These are phyloP conservation scores for Roridomyces roridus DNA, from an alignment of 768 basidiomycete genomes.

Conservation along the genomic window DNA sequence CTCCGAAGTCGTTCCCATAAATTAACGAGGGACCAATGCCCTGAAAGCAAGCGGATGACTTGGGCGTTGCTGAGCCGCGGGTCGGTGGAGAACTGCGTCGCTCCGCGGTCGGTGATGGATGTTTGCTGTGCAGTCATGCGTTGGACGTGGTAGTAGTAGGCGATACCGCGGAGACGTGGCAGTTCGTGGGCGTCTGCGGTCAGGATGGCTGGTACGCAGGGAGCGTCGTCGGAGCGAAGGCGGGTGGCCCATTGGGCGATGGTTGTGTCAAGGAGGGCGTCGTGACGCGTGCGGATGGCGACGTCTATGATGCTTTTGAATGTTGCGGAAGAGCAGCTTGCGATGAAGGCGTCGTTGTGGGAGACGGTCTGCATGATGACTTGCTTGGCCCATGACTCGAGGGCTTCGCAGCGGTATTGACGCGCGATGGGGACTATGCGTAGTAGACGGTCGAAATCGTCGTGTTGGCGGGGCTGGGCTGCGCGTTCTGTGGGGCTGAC, in stretches of 20 bases:
- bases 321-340: conserved; percentile 41
- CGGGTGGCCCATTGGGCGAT: conserved; percentile 38
- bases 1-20: conserved; percentile 43
- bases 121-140: conserved; percentile 39
- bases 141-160: conserved; percentile 46
- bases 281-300: conserved; percentile 28
- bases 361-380: conserved; percentile 38
- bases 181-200: conserved; percentile 40
- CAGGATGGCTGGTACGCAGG: conserved; percentile 45
- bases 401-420: conserved; percentile 52
- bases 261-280: conserved; percentile 30
- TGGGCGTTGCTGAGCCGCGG: conserved; percentile 44
- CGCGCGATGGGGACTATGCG: conserved; percentile 54
- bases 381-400: conserved; percentile 51
- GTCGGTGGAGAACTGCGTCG: conserved; percentile 40
- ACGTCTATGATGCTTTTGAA: conserved; percentile 38
- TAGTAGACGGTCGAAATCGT: conserved; percentile 45
- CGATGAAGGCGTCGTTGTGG: conserved; percentile 33
- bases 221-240: conserved; percentile 35
- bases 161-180: conserved; percentile 37
- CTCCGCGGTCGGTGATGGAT: conserved; percentile 28
- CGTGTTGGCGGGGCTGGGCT: conserved; percentile 45
- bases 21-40: conserved; percentile 42
- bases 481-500: conserved; percentile 54
- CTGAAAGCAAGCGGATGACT: conserved; percentile 40